Percentiles rank a stretch among this genome's conserved stretches.
These are phyloP conservation scores for Xylaria sp. DNA, from an alignment of 2,329 filamentous ascomycete species.

Conservation along the genomic window DNA sequence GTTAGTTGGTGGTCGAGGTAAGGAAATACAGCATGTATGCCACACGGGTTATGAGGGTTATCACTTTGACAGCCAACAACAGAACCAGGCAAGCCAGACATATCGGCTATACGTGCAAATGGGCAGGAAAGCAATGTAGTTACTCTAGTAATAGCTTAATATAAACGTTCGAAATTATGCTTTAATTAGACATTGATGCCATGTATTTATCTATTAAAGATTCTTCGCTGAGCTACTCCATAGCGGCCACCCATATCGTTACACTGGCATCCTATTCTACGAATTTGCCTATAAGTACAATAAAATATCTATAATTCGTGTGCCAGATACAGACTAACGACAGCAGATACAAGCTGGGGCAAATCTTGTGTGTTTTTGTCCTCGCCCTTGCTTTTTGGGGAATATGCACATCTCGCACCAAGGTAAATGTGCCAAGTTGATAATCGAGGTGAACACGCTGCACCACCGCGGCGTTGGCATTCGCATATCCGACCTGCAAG, in stretches of 20 bases:
- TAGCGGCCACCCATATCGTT: too few relatives aligned
- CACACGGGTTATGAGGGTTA: too few relatives aligned
- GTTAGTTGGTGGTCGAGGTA: too few relatives aligned
- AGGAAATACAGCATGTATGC: too few relatives aligned
- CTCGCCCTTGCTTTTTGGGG: too few relatives aligned
- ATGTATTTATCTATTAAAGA: background rate
- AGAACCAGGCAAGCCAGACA: too few relatives aligned
- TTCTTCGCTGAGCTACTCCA: background rate
- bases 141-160: background rate
- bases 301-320: background rate
- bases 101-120: too few relatives aligned
- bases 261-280: too few relatives aligned
- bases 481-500: background rate
- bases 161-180: background rate
- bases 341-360: background rate
- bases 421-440: background rate
- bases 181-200: background rate
- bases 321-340: background rate
- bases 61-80: too few relatives aligned
- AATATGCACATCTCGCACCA: background rate
- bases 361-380: background rate
- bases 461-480: background rate
- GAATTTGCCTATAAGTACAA: background rate
- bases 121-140: background rate
- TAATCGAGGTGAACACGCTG: background rate